Conservation (phyloP, 2,329 filamentous ascomycete genomes). For the Nemania sp. region DNA sequence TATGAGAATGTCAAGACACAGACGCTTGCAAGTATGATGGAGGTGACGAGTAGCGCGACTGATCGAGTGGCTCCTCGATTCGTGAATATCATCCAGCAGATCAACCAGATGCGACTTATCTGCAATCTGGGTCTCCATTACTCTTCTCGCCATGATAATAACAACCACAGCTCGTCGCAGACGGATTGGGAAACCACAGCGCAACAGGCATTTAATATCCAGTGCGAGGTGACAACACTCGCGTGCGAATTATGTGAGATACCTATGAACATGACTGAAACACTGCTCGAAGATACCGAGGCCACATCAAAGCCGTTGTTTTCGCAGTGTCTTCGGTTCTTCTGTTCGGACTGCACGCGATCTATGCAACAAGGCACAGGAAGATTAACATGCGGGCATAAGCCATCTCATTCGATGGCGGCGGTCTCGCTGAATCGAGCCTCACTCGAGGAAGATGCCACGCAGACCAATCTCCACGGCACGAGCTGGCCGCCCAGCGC, state of each 20-base stretch:
- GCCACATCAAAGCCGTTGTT: slow-evolving; percentile 29
- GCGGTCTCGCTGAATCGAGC: slow-evolving; percentile 31
- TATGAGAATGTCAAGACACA: slow-evolving; percentile 41
- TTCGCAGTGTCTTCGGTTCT: slow-evolving; percentile 40
- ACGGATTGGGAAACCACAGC: slow-evolving; percentile 27
- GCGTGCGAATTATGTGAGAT: slow-evolving; percentile 39
- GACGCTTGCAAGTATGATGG: slow-evolving; percentile 40
- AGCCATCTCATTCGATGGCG: slow-evolving; percentile 29
- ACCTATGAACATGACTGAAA: slow-evolving; percentile 30
- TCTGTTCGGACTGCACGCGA: slow-evolving; percentile 38
- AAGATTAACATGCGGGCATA: slow-evolving; percentile 33
- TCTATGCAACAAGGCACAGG: neutral
- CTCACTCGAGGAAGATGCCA: slow-evolving; percentile 31
- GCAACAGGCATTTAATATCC: slow-evolving; percentile 42
- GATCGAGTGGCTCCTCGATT: slow-evolving; percentile 31
- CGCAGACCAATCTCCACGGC: neutral
- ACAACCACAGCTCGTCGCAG: slow-evolving; percentile 6
- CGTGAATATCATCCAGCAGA: slow-evolving; percentile 48
- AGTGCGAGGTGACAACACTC: slow-evolving; percentile 33
- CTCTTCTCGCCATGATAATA: slow-evolving; percentile 34
- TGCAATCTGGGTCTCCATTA: slow-evolving; percentile 52
- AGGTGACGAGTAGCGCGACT: no score
- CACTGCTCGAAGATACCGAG: slow-evolving; percentile 24
- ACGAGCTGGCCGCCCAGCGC: neutral
- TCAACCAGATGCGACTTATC: slow-evolving; percentile 49